Evolutionary conservation across 78 protist species (phyloP), one percentile per base, ranked within the genome.

Genomic region (Polysphondylium violaceum): DNA sequence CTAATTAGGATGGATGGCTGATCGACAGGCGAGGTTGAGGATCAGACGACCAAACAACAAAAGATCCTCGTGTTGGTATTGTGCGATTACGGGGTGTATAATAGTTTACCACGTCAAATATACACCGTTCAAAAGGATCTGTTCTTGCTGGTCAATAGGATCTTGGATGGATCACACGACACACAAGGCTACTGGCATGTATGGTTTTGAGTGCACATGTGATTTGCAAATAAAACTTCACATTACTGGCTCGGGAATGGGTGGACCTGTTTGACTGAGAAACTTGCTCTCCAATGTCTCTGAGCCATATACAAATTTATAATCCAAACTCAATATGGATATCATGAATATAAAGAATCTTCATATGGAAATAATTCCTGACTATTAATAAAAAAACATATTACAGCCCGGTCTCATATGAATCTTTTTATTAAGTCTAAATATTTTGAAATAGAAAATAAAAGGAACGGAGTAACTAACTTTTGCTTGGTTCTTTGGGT

Each of bases 151-250:
- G 95, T 91, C 43, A 83, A 58, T 43, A 91, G 27, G 23, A 91
- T 78, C 85, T 68, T 27, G 95, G 95, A 59, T 75, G 86, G 1
- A 91, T 91, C 2, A 75, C 86, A 21, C 95, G 69, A 51, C 86
- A 75, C 5, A 85, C 88, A 16, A 91, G 40, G n/a, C 72, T 47
- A 19, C 60, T 38, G 2, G 77, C 47, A 36, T 91, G 95, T 9
- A 91, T 71, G 1, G 64, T 27, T 27, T 74, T 69, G 14, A 91
- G 16, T n/a, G 95, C 95, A 21, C 90, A 91, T 1, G 53, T 56
- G 31, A 91, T 69, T 69, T 91, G 95, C 85, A 64, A 43, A 79
- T 79, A 38, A 91, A 69, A 72, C 76, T 58, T 83, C 87, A 75
- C 19, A 77, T 36, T 33, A 74, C 36, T 47, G 74, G 41, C 17